These are phyloP conservation scores for Paralagenidium karlingii DNA, from an alignment of 352 stramenopile genomes.

Conservation along the genomic window DNA sequence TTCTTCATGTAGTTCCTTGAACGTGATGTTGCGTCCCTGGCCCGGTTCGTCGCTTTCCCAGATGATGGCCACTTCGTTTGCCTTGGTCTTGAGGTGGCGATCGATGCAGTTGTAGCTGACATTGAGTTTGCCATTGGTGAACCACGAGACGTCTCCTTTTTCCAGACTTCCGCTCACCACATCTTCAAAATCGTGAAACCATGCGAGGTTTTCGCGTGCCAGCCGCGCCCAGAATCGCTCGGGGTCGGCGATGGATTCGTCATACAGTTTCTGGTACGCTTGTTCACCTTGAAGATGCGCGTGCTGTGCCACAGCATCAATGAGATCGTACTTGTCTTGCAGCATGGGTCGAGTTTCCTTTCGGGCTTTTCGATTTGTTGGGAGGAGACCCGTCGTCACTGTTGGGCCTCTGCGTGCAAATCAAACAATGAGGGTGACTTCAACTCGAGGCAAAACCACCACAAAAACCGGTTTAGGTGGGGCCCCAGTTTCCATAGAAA, in stretches of 20 bases:
- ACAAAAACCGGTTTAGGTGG: too few relatives aligned
- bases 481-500: too few relatives aligned
- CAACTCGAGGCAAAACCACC: too few relatives aligned
- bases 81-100: slow-evolving; percentile 72
- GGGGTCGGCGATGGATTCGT: slow-evolving; percentile 78
- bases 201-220: slow-evolving; percentile 83
- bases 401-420: too few relatives aligned
- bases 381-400: too few relatives aligned
- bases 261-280: slow-evolving; percentile 80
- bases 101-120: slow-evolving; percentile 94
- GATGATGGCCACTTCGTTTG: slow-evolving; percentile 91
- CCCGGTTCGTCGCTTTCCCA: slow-evolving; percentile 96
- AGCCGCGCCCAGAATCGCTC: slow-evolving; percentile 87
- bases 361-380: too few relatives aligned
- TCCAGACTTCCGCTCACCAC: slow-evolving; percentile 75
- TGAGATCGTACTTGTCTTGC: too few relatives aligned
- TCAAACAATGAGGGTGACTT: too few relatives aligned
- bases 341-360: too few relatives aligned
- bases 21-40: slow-evolving; percentile 83
- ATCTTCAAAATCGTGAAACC: slow-evolving; percentile 90
- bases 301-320: slow-evolving; percentile 26
- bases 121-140: slow-evolving; percentile 92
- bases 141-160: slow-evolving; percentile 92
- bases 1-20: slow-evolving; percentile 81
- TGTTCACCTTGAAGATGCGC: slow-evolving; percentile 60